Percentiles rank a stretch among this genome's conserved stretches.
Evolutionary conservation across 2,329 filamentous ascomycete species (phyloP).

Genomic region (Arachnopeziza araneosa): DNA sequence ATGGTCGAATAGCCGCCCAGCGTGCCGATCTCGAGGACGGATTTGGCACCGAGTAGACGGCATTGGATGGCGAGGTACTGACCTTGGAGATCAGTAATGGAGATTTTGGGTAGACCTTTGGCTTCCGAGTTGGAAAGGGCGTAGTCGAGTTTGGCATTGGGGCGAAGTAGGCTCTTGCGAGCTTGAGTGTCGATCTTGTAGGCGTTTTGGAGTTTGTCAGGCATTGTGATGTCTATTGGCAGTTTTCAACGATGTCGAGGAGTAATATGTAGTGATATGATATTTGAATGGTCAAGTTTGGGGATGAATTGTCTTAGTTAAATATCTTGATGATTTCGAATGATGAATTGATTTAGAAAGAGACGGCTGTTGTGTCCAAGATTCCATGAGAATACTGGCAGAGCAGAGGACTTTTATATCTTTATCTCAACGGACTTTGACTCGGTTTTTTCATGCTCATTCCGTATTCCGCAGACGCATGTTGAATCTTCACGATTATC

Average conservation of each 20-base stretch:
- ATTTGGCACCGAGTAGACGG: conserved; percentile 32
- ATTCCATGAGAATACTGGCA: background rate
- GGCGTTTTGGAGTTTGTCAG: conserved; percentile 6
- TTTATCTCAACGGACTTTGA: background rate
- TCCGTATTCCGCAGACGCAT: background rate
- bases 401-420: background rate
- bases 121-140: conserved; percentile 30
- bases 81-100: conserved; percentile 32
- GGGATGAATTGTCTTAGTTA: background rate
- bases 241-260: background rate
- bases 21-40: conserved; percentile 49
- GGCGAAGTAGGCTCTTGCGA: conserved; percentile 13
- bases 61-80: conserved; percentile 37
- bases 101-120: conserved; percentile 35
- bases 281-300: background rate
- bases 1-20: conserved; percentile 49
- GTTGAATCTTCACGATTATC: background rate
- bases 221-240: background rate
- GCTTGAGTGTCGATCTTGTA: conserved; percentile 13
- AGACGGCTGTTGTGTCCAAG: background rate
- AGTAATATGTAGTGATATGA: background rate
- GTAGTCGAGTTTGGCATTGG: conserved; percentile 25
- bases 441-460: background rate
- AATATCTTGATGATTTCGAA: background rate
- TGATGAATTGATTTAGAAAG: background rate